Evolutionary conservation across 139 green algal species (phyloP).

Genomic region (Monoraphidium neglectum): DNA sequence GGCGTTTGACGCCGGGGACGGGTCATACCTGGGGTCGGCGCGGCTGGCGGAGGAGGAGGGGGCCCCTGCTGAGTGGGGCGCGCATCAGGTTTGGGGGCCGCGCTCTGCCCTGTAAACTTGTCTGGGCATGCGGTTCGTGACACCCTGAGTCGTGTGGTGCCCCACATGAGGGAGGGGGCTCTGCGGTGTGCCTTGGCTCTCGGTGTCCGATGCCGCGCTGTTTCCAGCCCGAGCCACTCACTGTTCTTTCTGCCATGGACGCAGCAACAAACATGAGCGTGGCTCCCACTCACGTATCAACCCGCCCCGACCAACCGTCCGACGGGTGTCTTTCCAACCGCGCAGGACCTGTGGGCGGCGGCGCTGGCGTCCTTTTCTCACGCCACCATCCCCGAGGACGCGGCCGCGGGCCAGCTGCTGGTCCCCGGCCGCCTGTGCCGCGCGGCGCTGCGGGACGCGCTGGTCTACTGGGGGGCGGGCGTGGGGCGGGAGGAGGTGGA

Average conservation of each 20-base stretch:
- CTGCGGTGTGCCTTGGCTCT: no score
- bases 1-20: conserved; percentile 4
- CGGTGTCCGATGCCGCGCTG: no score
- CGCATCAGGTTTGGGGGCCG: neutral
- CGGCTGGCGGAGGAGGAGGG: conserved; percentile 29
- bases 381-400: neutral
- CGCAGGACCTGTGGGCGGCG: conserved; percentile 25
- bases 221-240: no score
- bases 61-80: conserved; percentile 8
- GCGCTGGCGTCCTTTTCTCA: conserved; percentile 1
- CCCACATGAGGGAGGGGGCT: no score
- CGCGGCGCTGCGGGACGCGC: conserved; percentile 39
- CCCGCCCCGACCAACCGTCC: neutral
- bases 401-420: conserved; percentile 35
- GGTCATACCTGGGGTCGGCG: conserved; percentile 3
- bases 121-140: no score
- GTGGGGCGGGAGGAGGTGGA: conserved; percentile 29
- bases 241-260: no score
- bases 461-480: conserved; percentile 37
- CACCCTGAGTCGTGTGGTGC: no score
- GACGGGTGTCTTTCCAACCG: neutral
- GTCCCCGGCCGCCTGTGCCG: conserved; percentile 44
- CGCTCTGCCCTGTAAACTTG: no score
- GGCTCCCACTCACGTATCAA: no score
- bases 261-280: no score